phyloP scores from a whole-genome alignment of 1,284 basidiomycete species.

The Melanopsichium pennsylvanicum region DNA sequence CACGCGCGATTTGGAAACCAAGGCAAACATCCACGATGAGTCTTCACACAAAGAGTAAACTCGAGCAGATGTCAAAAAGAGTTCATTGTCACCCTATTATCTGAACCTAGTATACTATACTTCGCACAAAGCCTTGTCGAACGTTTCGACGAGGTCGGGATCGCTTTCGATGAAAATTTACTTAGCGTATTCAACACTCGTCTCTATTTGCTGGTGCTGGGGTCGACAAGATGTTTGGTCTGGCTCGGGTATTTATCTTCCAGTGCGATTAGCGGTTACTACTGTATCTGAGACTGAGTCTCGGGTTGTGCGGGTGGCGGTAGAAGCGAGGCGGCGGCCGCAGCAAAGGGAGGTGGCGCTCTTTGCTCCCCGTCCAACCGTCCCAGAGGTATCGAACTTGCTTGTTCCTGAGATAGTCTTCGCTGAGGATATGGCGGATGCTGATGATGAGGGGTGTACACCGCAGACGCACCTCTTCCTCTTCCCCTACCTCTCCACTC shows the following conservation, averaged over 20 bases:
- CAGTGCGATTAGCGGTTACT: neutral
- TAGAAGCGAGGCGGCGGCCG: constrained; percentile 20
- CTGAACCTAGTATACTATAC: too few species aligned
- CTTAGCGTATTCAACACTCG: too few species aligned
- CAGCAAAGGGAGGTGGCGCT: constrained; percentile 18
- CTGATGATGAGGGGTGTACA: constrained; percentile 18
- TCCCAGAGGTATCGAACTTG: neutral
- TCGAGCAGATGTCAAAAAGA: neutral
- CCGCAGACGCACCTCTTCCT: constrained; percentile 15
- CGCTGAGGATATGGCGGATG: constrained; percentile 11
- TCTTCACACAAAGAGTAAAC: neutral
- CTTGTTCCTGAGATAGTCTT: neutral
- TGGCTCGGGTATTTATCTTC: too few species aligned
- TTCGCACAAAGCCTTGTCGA: too few species aligned
- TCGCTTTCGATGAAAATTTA: too few species aligned
- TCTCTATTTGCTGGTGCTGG: too few species aligned
- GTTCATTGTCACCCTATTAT: neutral
- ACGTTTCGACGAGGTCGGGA: too few species aligned
- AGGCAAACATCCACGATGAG: constrained; percentile 21
- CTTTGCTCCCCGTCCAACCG: neutral
- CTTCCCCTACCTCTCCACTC: constrained; percentile 8
- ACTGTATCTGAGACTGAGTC: neutral
- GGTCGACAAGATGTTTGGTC: too few species aligned
- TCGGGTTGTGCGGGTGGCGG: neutral
- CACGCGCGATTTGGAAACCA: constrained; percentile 15